Evolutionary conservation across 148 eudicot species (phyloP), one percentile per base, ranked within the genome.

Genomic region (Fagopyrum tataricum): DNA sequence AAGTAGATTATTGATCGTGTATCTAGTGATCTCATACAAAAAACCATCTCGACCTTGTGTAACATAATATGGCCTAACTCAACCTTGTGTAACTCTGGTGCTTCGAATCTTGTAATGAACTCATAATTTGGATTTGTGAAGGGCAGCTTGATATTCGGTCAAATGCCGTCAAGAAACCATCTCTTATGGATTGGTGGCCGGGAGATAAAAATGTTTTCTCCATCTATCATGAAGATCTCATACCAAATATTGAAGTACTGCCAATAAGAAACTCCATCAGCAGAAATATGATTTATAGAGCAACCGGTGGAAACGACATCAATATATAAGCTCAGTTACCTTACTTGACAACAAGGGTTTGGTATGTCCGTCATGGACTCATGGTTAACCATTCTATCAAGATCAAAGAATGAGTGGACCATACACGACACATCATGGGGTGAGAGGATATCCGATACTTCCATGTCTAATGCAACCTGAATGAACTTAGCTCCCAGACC

Each of bases 261-360:
- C 81, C 83, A 83, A 26, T 53, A 81, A 4, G 86, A 75, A 2
- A 77, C 39, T 0, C 81, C 86, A 43, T 83, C 86, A 0, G 62
- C 83, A 39, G 70, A 21, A 1, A 41, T 46, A 73, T 80, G 83
- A 48, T 76, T 77, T 74, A 80, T 69, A 10, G 79, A 67, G 41
- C 73, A 68, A 0, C 78, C 78, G 9, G 68, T 69, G 73, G 71
- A 76, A 31, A 76, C n/a, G 11, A 79, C 83, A 26, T 77, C 83
- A 11, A 77, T 14, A 11, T n/a, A n/a, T n/a, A n/a, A 80, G 74
- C 64, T 81, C 80, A n/a, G 83, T 81, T 4, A 81, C 83, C 46
- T 81, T 78, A 26, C 77, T 37, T 0, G 80, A 70, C 64, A 81
- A 7, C 20, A 81, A 44, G 7, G 83, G 69, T 72, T 48, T 51